These are phyloP conservation scores for Gymnopus androsaceus DNA, from an alignment of 1,284 basidiomycete species.

Conservation along the genomic window DNA sequence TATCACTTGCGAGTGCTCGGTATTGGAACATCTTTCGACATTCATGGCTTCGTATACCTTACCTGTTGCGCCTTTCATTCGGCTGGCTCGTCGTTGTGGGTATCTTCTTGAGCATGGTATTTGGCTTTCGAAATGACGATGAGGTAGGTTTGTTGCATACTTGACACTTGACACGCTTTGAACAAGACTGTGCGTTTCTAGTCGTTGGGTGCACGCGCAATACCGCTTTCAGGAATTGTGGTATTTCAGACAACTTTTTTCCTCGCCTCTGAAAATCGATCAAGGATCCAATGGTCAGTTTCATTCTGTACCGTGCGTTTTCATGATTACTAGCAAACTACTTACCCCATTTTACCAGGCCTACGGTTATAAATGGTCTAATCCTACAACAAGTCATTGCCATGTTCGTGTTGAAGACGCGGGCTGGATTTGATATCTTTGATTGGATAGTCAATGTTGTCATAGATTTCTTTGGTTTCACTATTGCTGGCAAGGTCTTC, in stretches of 20 bases:
- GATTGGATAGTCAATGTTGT: constrained; percentile 78
- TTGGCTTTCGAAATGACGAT: constrained; percentile 65
- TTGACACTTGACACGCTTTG: background rate
- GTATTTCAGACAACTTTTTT: constrained; percentile 78
- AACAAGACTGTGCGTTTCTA: too few species aligned
- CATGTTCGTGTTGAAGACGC: constrained; percentile 81
- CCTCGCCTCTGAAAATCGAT: constrained; percentile 59
- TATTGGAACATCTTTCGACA: constrained; percentile 38
- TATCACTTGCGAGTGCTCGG: too few species aligned
- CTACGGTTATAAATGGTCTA: constrained; percentile 80
- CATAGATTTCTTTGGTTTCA: constrained; percentile 67
- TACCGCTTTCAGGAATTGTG: constrained; percentile 75
- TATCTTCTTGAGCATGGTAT: constrained; percentile 79
- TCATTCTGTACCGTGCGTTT: too few species aligned
- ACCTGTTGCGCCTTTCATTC: constrained; percentile 52
- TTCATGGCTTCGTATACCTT: constrained; percentile 70
- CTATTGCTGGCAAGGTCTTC: constrained; percentile 67
- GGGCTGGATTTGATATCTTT: constrained; percentile 80
- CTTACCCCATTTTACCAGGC: too few species aligned
- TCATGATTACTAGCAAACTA: background rate
- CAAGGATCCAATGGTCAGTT: constrained; percentile 64
- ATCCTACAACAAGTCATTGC: constrained; percentile 82
- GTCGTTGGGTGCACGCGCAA: constrained; percentile 69
- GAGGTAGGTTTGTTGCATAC: constrained; percentile 38
- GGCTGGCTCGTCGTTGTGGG: constrained; percentile 76